Conservation (phyloP, 202 grass and related monocot species). For the Schoenoplectus triqueter region DNA sequence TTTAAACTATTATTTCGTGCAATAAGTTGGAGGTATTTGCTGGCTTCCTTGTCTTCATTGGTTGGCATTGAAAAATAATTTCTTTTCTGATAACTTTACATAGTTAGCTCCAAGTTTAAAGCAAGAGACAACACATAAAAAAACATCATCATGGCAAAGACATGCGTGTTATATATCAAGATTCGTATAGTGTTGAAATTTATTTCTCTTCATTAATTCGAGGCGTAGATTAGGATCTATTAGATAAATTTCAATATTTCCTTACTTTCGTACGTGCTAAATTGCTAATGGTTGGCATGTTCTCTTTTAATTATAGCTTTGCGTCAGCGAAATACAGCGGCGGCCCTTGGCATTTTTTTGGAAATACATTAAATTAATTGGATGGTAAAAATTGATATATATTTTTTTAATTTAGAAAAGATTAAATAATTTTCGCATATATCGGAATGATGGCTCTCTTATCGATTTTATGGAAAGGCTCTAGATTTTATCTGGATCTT, state of each 20-base stretch:
- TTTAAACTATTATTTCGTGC: neutral
- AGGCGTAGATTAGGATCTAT: neutral
- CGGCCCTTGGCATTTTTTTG: neutral
- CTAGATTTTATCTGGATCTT: too few relatives aligned
- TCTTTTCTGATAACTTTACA: neutral
- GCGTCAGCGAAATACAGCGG: constrained; percentile 1
- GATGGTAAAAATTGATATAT: neutral
- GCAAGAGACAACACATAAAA: neutral
- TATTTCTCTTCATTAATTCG: constrained; percentile 17
- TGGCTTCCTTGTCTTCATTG: neutral
- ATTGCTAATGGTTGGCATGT: constrained; percentile 20
- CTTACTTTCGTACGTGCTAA: neutral
- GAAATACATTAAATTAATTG: neutral
- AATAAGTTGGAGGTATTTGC: neutral
- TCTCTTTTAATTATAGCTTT: neutral
- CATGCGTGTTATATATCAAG: neutral
- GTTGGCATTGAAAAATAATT: constrained; percentile 1
- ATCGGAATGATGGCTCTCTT: too few relatives aligned
- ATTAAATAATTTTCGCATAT: too few relatives aligned
- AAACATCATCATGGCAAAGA: constrained; percentile 29
- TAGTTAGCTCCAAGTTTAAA: constrained; percentile 12
- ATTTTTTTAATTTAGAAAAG: too few relatives aligned
- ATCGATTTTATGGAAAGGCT: too few relatives aligned
- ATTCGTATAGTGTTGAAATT: neutral
- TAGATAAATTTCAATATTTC: constrained; percentile 13